Evolutionary conservation across 345 rosid species (phyloP).

Genomic region (Murraya paniculata): DNA sequence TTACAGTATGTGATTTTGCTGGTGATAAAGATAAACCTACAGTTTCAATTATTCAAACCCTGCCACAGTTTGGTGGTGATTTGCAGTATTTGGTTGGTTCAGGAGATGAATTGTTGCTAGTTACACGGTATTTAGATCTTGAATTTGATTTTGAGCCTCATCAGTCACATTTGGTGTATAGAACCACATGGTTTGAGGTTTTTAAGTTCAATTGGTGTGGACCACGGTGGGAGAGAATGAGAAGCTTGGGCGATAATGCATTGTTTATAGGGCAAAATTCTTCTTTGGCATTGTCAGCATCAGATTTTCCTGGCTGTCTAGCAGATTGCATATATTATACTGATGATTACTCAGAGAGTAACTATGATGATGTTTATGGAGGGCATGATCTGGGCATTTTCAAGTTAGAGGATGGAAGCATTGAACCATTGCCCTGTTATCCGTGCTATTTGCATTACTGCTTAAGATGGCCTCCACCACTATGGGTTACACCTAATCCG

Average conservation of each 20-base stretch:
- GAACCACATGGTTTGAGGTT: constrained; percentile 43
- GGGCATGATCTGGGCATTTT: constrained; percentile 57
- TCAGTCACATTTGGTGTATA: constrained; percentile 26
- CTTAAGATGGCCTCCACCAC: constrained; percentile 37
- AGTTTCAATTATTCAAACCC: constrained; percentile 32
- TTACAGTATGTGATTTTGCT: constrained; percentile 37
- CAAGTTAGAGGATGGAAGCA: constrained; percentile 34
- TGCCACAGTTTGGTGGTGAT: constrained; percentile 35
- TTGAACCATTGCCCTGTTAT: constrained; percentile 50
- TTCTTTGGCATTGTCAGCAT: constrained; percentile 40
- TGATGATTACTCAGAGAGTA: constrained; percentile 45
- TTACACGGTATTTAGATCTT: constrained; percentile 34
- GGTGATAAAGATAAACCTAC: constrained; percentile 19
- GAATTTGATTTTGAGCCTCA: constrained; percentile 23
- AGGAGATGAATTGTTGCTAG: constrained; percentile 44
- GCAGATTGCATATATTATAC: constrained; percentile 51
- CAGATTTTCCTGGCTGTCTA: constrained; percentile 43
- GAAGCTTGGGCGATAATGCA: constrained; percentile 33
- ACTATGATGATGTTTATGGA: constrained; percentile 31
- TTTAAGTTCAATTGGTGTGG: constrained; percentile 31
- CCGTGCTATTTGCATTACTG: constrained; percentile 3
- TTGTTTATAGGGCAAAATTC: constrained; percentile 53
- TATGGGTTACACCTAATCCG: constrained; percentile 60
- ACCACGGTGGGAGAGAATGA: constrained; percentile 36
- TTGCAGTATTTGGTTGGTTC: constrained; percentile 51